Evolutionary conservation across 441 rosid genomes (phyloP).

Genomic region (Brassica hybrid): DNA sequence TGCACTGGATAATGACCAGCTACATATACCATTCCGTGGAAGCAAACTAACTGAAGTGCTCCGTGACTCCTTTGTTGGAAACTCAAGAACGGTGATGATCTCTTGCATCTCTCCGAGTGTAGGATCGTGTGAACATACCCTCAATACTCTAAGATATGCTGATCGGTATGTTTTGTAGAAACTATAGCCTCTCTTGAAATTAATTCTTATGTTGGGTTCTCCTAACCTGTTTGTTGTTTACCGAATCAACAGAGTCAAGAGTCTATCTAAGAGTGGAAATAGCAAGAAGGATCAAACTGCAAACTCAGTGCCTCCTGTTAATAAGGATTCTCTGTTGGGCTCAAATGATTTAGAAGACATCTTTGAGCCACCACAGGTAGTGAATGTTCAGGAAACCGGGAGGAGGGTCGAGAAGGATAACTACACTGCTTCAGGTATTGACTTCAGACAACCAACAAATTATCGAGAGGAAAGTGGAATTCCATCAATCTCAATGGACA

Average conservation of each 20-base stretch:
- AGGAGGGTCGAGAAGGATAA: conserved; percentile 66
- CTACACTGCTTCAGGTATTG: conserved; percentile 50
- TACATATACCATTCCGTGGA: conserved; percentile 99
- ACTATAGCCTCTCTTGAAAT: conserved; percentile 15
- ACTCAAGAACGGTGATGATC: conserved; percentile 97
- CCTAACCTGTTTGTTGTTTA: conserved; percentile 7
- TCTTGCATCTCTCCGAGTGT: conserved; percentile 99
- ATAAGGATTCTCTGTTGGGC: conserved; percentile 52
- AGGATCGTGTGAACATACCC: conserved; percentile 98
- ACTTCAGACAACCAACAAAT: conserved; percentile 54
- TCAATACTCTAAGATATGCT: conserved; percentile 70
- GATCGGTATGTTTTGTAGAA: conserved; percentile 65
- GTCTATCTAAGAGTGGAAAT: conserved; percentile 81
- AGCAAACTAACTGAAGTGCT: conserved; percentile 98
- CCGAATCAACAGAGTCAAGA: conserved; percentile 72
- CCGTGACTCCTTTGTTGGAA: conserved; percentile 95
- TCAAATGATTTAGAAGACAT: conserved; percentile 49
- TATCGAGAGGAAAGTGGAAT: conserved; percentile 64
- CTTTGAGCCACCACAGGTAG: conserved; percentile 49
- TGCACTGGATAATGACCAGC: conserved; percentile 99
- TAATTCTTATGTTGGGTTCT: neutral
- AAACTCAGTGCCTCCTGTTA: conserved; percentile 50
- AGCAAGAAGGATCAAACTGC: conserved; percentile 66
- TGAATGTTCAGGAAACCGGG: conserved; percentile 51
- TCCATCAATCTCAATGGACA: conserved; percentile 47